Base-by-base conservation (phyloP, 306 rosid genomes). In the Lupinus albus region DNA sequence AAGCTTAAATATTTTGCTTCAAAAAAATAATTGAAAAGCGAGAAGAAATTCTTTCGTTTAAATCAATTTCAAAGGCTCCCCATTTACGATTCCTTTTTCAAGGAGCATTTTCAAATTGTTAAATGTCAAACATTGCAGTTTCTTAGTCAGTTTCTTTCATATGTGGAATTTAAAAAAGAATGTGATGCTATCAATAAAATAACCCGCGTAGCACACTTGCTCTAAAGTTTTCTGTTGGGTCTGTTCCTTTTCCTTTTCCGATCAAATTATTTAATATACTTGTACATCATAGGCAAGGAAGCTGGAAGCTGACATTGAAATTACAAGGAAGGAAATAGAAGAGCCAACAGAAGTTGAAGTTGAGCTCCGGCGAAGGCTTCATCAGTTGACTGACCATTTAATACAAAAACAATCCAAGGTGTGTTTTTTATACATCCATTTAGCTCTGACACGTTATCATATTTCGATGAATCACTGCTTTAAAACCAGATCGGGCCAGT, bases 391-490 rank as follows among this genome's bases (percentile, higher is more conserved):
- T 61, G 97, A 93, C 54, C 97, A 93, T 88, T 90, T 93, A 80
- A 93, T 93, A 78, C 95, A 85, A 70, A 93, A 85, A 82, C 99
- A 93, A 84, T 80, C 94, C 42, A 92, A 93, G 99, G 99, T 88
- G 62, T 59, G 80, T 61, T 64, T 66, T 80, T 52, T 56, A 36
- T 52, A 38, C 44, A 44, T 71, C 66, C 57, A 38, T 8, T 68
- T 52, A 39, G 30, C 25, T 38, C 56, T 73, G 55, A 28, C 30
- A 14, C 54, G 60, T 74, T 36, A 16, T 47, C 16, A 48, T 60
- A 67, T 63, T 3, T 49, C 56, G 47, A 12, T 55, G 28, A 50
- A 7, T 53, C 47, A 54, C 44, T 57, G 51, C 57, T 64, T 42
- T 49, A 45, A 65, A 65, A 57, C 68, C 51, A 15, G 66, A 14